Conservation (phyloP, 495 filamentous ascomycete species). For the Neurospora terricola region DNA sequence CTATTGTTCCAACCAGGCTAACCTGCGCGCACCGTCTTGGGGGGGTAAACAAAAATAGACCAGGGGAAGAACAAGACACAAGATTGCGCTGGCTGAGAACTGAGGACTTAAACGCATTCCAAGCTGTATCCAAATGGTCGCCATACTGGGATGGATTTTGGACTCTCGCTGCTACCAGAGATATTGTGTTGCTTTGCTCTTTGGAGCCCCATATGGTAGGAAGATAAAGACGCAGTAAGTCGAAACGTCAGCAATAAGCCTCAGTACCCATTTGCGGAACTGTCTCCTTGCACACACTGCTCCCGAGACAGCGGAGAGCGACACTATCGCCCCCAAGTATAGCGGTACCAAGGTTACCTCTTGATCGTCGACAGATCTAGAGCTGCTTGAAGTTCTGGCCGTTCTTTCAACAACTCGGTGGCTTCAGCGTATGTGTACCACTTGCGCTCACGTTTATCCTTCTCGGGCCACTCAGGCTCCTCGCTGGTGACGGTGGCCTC, state of each 20-base stretch:
- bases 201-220: not conserved
- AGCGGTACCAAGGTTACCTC: slow-evolving; percentile 18
- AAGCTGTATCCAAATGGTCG: slow-evolving; percentile 1
- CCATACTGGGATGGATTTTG: not conserved
- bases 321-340: slow-evolving; percentile 6
- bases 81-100: not conserved
- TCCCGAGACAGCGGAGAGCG: not conserved
- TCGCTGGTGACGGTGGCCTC: slow-evolving; percentile 75
- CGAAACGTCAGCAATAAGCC: not conserved
- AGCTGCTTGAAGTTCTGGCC: slow-evolving; percentile 83
- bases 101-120: not conserved
- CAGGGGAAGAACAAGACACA: not conserved
- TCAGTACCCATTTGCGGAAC: not conserved
- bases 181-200: not conserved
- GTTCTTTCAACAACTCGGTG: slow-evolving; percentile 57
- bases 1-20: not conserved
- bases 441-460: slow-evolving; percentile 75
- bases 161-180: not conserved
- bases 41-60: not conserved
- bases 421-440: slow-evolving; percentile 85
- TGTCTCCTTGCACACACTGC: not conserved
- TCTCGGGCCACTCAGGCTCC: slow-evolving; percentile 86
- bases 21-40: not conserved
- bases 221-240: not conserved
- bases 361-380: slow-evolving; percentile 71